Percentiles rank a stretch among this genome's conserved stretches.
Evolutionary conservation across 371 early-diverging fungal species (phyloP).

Genomic region (Mucor velutinosus): DNA sequence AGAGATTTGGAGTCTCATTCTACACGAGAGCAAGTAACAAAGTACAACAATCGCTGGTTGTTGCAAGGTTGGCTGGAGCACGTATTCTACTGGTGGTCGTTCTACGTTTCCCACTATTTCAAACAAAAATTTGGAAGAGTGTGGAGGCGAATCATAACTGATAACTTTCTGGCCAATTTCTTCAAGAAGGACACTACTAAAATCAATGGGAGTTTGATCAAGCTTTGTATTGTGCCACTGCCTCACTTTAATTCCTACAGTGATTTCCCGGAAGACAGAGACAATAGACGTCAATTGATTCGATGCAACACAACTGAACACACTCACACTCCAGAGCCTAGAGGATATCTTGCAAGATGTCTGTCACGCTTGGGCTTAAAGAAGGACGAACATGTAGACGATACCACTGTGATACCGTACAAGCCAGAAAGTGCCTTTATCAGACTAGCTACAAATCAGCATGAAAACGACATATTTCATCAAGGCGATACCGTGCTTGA

Average conservation of each 20-base stretch:
- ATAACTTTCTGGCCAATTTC: not conserved
- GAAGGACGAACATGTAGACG: not conserved
- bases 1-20: constrained; percentile 5
- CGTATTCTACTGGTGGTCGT: not conserved
- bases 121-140: not conserved
- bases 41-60: not conserved
- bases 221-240: constrained; percentile 9
- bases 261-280: constrained; percentile 1
- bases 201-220: not conserved
- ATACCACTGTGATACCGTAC: not conserved
- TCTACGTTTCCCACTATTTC: not conserved
- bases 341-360: not conserved
- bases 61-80: not conserved
- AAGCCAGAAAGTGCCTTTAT: constrained; percentile 3
- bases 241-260: constrained; percentile 12
- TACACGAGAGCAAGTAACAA: constrained; percentile 7
- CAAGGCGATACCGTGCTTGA: constrained; percentile 18
- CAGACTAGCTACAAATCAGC: not conserved
- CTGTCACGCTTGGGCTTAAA: not conserved
- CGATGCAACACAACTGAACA: not conserved
- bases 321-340: not conserved
- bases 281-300: not conserved
- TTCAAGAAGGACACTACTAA: not conserved
- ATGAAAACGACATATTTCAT: constrained; percentile 11
- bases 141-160: not conserved